A percentile compares a stretch with the other conserved stretches of the same genome.
These are phyloP conservation scores for Takakia lepidozioides DNA, from an alignment of 225 moss, liverwort and hornwort species.

Conservation along the genomic window DNA sequence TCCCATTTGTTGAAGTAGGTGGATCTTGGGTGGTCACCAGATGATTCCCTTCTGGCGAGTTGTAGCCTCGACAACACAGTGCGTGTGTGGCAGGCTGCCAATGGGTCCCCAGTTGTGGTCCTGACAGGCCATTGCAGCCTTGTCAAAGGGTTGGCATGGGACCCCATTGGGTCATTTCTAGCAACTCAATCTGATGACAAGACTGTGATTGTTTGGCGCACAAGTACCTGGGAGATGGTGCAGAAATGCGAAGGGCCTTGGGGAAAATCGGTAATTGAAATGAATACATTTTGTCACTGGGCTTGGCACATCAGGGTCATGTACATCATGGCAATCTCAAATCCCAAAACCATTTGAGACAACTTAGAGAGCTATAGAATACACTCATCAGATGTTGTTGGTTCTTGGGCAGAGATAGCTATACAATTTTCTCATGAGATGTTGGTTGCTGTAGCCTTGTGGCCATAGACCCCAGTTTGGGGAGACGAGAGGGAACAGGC, in stretches of 20 bases:
- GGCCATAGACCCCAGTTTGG: no score
- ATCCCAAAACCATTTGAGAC: neutral
- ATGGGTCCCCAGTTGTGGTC: constrained; percentile 65
- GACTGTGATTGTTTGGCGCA: constrained; percentile 89
- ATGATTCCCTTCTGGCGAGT: constrained; percentile 89
- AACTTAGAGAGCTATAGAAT: neutral
- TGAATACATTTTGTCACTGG: neutral
- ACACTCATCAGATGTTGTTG: no score
- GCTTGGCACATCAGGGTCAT: constrained; percentile 3
- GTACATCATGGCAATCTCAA: neutral
- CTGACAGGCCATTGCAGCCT: constrained; percentile 85
- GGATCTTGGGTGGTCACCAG: constrained; percentile 99
- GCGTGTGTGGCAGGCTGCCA: constrained; percentile 80
- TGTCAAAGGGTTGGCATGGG: constrained; percentile 97
- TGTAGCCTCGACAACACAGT: constrained; percentile 95
- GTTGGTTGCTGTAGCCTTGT: no score
- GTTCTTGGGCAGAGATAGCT: no score
- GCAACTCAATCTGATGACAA: constrained; percentile 95
- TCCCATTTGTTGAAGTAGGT: constrained; percentile 75
- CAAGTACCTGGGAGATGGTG: constrained; percentile 83
- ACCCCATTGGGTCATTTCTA: constrained; percentile 91
- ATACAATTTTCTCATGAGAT: no score
- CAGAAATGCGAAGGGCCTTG: constrained; percentile 88
- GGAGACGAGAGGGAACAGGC: no score
- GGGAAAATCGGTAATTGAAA: constrained; percentile 64